A percentile compares a stretch with the other conserved stretches of the same genome.
Evolutionary conservation across 345 rosid genomes (phyloP).

Genomic region (Eucalyptus sideroxylon): DNA sequence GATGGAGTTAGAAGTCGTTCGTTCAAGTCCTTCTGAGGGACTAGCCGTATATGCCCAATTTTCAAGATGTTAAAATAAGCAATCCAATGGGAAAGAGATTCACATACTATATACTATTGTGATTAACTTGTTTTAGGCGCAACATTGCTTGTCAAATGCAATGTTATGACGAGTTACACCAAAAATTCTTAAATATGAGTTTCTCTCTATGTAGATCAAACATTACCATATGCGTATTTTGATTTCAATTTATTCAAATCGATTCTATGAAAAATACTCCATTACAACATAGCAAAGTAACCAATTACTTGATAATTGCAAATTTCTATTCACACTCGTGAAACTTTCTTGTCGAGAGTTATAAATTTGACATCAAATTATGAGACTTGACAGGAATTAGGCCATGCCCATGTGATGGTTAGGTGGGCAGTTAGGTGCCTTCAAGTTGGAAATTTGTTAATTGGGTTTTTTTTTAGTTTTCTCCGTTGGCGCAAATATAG

Average conservation of each 20-base stretch:
- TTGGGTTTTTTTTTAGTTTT: neutral
- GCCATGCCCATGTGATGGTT: neutral
- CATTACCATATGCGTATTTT: neutral
- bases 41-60: rapidly evolving
- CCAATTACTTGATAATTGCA: neutral
- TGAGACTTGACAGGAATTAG: neutral
- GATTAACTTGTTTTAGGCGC: neutral
- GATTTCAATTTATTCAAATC: neutral
- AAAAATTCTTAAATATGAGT: neutral
- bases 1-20: neutral
- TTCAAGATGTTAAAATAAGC: neutral
- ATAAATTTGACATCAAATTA: neutral
- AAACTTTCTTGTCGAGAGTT: neutral
- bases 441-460: neutral
- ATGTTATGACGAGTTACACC: neutral
- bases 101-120: neutral
- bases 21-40: neutral
- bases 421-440: neutral
- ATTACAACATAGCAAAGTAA: rapidly evolving
- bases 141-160: neutral
- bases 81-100: neutral
- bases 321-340: neutral
- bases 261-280: neutral
- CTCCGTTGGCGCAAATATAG: neutral
- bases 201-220: neutral